A percentile compares a stretch with the other conserved stretches of the same genome.
Evolutionary conservation across 192 early-diverging fungal species (phyloP).

Genomic region (Linnemannia exigua): DNA sequence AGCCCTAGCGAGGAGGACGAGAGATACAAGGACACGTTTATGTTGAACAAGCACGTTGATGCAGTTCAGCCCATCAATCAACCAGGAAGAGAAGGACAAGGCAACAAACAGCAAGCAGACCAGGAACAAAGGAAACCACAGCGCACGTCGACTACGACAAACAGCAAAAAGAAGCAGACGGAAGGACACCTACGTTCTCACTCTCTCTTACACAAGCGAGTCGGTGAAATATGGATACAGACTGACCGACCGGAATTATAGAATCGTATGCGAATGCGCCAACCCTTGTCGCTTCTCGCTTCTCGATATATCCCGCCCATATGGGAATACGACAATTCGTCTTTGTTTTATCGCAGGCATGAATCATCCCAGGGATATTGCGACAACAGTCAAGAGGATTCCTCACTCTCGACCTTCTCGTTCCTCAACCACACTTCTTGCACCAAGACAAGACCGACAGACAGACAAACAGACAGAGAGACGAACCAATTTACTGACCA

Average conservation of each 20-base stretch:
- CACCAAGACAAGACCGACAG: not conserved
- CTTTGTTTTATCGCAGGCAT: not conserved
- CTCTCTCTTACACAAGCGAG: no score
- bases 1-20: not conserved
- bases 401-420: not conserved
- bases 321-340: slow-evolving; percentile 5
- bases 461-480: not conserved
- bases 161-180: not conserved
- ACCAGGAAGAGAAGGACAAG: no score
- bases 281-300: not conserved
- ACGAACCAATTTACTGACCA: slow-evolving; percentile 1
- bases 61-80: no score
- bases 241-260: not conserved
- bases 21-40: no score
- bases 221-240: not conserved
- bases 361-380: not conserved
- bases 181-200: not conserved
- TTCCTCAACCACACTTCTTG: not conserved
- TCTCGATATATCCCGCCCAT: slow-evolving; percentile 7
- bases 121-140: not conserved
- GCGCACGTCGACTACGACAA: not conserved
- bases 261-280: not conserved
- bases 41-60: no score
- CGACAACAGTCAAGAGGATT: not conserved
- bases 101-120: no score